Evolutionary conservation across 2,329 filamentous ascomycete species (phyloP).

Genomic region (Penicillium sp.): DNA sequence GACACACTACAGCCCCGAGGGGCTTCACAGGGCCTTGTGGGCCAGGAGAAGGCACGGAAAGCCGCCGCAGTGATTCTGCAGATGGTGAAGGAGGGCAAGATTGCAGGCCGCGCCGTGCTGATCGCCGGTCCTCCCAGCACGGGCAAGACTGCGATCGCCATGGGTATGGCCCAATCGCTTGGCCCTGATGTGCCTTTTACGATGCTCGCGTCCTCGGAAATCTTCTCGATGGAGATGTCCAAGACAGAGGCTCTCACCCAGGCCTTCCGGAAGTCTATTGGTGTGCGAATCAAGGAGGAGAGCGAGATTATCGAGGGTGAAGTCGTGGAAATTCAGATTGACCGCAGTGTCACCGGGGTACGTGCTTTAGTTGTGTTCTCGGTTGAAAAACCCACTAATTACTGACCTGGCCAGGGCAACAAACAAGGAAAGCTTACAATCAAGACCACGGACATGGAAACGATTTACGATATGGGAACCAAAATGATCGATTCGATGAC

Average conservation of each 20-base stretch:
- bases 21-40: conserved; percentile 88
- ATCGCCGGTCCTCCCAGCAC: conserved; percentile 96
- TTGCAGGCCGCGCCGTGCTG: conserved; percentile 88
- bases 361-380: conserved; percentile 15
- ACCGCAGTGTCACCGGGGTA: conserved; percentile 88
- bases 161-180: conserved; percentile 97
- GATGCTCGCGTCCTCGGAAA: conserved; percentile 90
- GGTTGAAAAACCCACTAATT: not conserved
- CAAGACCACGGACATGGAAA: conserved; percentile 99
- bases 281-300: conserved; percentile 97
- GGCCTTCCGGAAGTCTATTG: conserved; percentile 98
- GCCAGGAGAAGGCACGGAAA: conserved; percentile 94
- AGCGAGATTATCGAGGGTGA: conserved; percentile 99
- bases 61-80: conserved; percentile 93
- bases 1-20: conserved; percentile 84
- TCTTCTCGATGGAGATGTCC: conserved; percentile 98
- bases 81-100: conserved; percentile 99
- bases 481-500: conserved; percentile 99
- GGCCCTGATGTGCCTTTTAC: conserved; percentile 95
- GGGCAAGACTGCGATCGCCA: conserved; percentile 96
- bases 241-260: conserved; percentile 98
- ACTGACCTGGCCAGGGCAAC: conserved; percentile 59
- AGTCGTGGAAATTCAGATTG: conserved; percentile 97
- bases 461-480: conserved; percentile 97
- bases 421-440: conserved; percentile 99